Base-by-base conservation (phyloP, 2,329 filamentous ascomycete species). In the Aspergillaceae sp. region DNA sequence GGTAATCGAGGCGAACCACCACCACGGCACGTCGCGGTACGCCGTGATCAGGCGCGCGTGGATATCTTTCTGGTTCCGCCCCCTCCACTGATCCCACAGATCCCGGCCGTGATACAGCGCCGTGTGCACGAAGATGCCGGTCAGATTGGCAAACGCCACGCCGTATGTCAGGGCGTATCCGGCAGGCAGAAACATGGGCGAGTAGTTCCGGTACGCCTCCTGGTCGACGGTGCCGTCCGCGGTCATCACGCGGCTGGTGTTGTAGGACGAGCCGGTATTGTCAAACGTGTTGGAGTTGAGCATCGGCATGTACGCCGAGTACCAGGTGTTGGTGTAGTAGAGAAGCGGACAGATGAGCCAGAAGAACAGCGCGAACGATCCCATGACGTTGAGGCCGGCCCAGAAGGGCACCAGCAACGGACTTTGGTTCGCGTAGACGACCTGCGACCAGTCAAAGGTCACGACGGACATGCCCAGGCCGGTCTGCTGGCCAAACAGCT, bases 361-460 rank as follows among this genome's bases (percentile, higher is more conserved):
- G 53, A 67, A 72, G 48, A 70, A 70, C 40, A 71, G 55, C 0
- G 60, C 64, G 46, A 72, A 71, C 1, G 68, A 70, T 6, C 60
- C 64, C 52, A 72, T 70, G 4, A 72, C 69, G 47, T 73, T 73
- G 4, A 58, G 50, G 4, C 58, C 64, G 30, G 58, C 66, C 65
- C 58, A 70, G 46, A 65, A 86, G 7, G 83, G 83, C 3, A 83
- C 80, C 41, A 86, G 78, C 8, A 87, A 67, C 10, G 83, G 83
- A 9, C 80, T 84, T 19, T 79, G 78, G 40, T 85, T 73, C 44
- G 78, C 86, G 50, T 80, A 84, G 8, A 83, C 75, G 38, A 87
- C 76, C 58, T 86, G 82, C 3, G 82, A 82, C 83, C 84, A 87
- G 67, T 87, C 84, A 56, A 87, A 86, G 0, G 84, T 87, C 47